These are phyloP conservation scores for Schizophyllum commune DNA, from an alignment of 1,284 basidiomycete genomes.

Conservation along the genomic window DNA sequence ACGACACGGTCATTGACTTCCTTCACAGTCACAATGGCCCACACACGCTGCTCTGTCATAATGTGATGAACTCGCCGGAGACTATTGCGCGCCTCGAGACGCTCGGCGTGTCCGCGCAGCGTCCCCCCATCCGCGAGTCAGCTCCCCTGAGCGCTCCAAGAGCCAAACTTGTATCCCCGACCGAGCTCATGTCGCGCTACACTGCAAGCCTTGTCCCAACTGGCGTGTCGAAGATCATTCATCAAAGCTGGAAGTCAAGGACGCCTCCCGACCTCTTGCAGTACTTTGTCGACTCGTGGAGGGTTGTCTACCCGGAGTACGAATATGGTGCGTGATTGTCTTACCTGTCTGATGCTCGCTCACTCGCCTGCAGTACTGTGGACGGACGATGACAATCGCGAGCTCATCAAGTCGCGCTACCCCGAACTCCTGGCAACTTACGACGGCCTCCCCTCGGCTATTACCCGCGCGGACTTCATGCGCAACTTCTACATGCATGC, in stretches of 20 bases:
- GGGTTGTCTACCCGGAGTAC: slow-evolving; percentile 90
- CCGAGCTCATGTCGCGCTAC: not conserved
- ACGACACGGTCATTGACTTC: not conserved
- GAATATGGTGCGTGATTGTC: not conserved
- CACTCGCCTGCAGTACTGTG: slow-evolving; percentile 80
- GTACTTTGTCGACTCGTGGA: slow-evolving; percentile 70
- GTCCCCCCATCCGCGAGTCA: not conserved
- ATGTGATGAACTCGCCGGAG: not conserved
- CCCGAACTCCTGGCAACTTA: slow-evolving; percentile 91
- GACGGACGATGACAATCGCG: slow-evolving; percentile 87
- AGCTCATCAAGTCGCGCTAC: slow-evolving; percentile 89
- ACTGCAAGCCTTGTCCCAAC: not conserved
- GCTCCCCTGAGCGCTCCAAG: not conserved
- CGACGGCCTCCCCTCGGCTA: slow-evolving; percentile 87
- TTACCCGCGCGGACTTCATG: slow-evolving; percentile 96
- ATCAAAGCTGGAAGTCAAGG: slow-evolving; percentile 98
- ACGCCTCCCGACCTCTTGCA: slow-evolving; percentile 82
- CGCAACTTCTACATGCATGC: slow-evolving; percentile 96
- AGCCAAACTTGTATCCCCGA: not conserved
- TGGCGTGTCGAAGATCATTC: slow-evolving; percentile 84
- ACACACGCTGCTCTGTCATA: not conserved
- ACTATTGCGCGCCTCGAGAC: not conserved
- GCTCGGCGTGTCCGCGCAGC: not conserved
- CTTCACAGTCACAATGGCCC: not conserved
- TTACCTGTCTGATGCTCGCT: slow-evolving; percentile 34